These are phyloP conservation scores for Fraxinus floribunda DNA, from an alignment of 305 asterid species.

Conservation along the genomic window DNA sequence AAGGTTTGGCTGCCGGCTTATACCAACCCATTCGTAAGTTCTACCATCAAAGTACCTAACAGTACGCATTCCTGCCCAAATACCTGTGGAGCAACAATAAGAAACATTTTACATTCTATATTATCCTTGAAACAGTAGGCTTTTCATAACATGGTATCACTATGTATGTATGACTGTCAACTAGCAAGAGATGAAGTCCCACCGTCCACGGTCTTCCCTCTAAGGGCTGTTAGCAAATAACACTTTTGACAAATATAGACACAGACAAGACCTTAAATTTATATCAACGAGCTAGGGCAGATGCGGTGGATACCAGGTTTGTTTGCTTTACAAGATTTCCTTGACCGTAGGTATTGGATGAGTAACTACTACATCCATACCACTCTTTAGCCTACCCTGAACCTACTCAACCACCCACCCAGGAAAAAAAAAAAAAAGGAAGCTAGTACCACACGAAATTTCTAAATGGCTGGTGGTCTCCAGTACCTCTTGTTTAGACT, in stretches of 20 bases:
- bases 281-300: background rate
- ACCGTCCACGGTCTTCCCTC: background rate
- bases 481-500: background rate
- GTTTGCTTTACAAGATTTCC: background rate
- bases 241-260: background rate
- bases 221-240: background rate
- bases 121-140: background rate
- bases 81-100: slow-evolving; percentile 50
- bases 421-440: background rate
- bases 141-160: background rate
- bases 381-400: background rate
- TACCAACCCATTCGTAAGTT: slow-evolving; percentile 97
- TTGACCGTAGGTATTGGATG: background rate
- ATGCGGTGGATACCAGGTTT: background rate
- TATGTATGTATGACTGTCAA: background rate
- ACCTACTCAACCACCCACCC: background rate
- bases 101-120: background rate
- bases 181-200: background rate
- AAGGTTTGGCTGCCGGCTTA: slow-evolving; percentile 95
- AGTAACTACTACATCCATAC: background rate
- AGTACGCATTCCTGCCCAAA: slow-evolving; percentile 96
- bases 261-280: background rate
- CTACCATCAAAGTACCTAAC: slow-evolving; percentile 89
- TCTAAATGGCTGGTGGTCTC: background rate
- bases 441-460: background rate